Evolutionary conservation across 2,329 filamentous ascomycete genomes (phyloP), one percentile per base, ranked within the genome.

Genomic region (Colletotrichum cereale): DNA sequence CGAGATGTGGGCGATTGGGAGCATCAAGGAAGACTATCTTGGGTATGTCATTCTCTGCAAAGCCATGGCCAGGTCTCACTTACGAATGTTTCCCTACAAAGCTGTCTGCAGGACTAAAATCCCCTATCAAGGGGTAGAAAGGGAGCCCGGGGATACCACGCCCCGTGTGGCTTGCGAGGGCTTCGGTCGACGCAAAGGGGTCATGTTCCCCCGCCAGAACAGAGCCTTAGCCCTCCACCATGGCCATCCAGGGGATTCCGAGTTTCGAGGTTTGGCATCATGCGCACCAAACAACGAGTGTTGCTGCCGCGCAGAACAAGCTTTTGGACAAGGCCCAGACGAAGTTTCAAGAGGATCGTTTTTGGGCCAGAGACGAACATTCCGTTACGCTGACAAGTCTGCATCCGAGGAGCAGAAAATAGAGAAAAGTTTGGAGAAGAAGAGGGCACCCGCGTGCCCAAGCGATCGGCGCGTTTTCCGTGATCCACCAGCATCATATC

Each of bases 1-100:
- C 73, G 92, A 94, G 80, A 97, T 99, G 89, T 98, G 93, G 88
- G 96, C 96, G 47, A 97, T 99, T 81, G 96, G 95, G 72, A 98
- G 94, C 76, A 98, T 99, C 85, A 97, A 97, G 84, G 96, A 92
- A 79, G 90, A 92, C 78, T 92, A 91, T 78, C 86, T 92, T 50
- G 90, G 90, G 90, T 92, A 86, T 75, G 80, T 79, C 48, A 48
- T 42, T 16, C 26, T 29, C 44, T 26, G 36, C 67, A 36, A 44
- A 55, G 11, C 8, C 6, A 16, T 60, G 38, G 12, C 16, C 50
- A 18, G 36, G 56, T 31, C 40, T 73, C 34, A 52, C 72, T 74
- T 60, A 74, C 67, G 58, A 63, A 69, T n/a, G 34, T 48, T 44
- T 29, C 40, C 31, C 36, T 29, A 47, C 44, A 26, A 68, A 74